Evolutionary conservation across 331 rosid species (phyloP).

Genomic region (Rosa hybrid): DNA sequence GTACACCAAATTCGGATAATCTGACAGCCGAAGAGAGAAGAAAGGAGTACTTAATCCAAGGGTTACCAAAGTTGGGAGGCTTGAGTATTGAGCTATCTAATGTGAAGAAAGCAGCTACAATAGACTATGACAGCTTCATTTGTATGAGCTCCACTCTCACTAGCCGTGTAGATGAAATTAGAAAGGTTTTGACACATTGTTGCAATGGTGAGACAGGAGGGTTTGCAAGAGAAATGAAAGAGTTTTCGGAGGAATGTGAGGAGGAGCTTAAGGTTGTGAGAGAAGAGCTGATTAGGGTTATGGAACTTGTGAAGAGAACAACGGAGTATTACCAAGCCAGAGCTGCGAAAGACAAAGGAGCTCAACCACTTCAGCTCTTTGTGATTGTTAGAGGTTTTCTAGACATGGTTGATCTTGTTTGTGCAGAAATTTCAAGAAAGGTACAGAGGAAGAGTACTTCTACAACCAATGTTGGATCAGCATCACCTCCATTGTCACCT

Average conservation of each 20-base stretch:
- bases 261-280: constrained; percentile 63
- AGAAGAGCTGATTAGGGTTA: constrained; percentile 51
- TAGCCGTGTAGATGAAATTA: constrained; percentile 42
- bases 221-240: constrained; percentile 60
- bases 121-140: constrained; percentile 50
- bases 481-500: constrained; percentile 60
- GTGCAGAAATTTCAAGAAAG: constrained; percentile 50
- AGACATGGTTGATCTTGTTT: constrained; percentile 63
- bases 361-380: constrained; percentile 59
- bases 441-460: constrained; percentile 44
- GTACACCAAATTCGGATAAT: constrained; percentile 9
- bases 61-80: constrained; percentile 49
- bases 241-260: constrained; percentile 62
- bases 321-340: constrained; percentile 65
- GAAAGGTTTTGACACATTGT: constrained; percentile 38
- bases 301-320: constrained; percentile 67
- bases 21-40: constrained; percentile 37
- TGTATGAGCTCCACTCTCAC: constrained; percentile 38
- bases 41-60: constrained; percentile 39
- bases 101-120: constrained; percentile 64
- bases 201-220: constrained; percentile 39
- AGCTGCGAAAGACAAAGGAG: constrained; percentile 38
- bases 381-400: constrained; percentile 59
- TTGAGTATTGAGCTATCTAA: constrained; percentile 54
- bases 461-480: constrained; percentile 11